phyloP scores from a whole-genome alignment of 805 yeast genomes.

The Candida sphagnicola region DNA sequence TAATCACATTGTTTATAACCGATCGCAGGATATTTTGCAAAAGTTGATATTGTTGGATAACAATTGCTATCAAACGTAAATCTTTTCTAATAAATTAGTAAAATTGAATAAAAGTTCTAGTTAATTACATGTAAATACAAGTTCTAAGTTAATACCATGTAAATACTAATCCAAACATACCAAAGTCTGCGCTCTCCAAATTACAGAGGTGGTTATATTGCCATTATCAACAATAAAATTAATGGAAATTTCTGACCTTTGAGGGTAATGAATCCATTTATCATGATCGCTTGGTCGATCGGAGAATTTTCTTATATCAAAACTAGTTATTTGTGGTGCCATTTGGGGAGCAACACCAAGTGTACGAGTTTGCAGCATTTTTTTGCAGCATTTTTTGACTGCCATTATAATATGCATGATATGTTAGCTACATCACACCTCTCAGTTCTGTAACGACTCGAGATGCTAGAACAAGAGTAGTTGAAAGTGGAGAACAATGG shows the following conservation, averaged over 20 bases:
- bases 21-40: conserved; percentile 22
- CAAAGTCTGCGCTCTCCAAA: conserved; percentile 16
- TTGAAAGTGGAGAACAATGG: too few relatives aligned
- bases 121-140: too few relatives aligned
- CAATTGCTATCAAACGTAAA: conserved; percentile 5
- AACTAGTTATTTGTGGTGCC: conserved; percentile 4
- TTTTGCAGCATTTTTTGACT: conserved; percentile 3
- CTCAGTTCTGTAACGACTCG: too few relatives aligned
- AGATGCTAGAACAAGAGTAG: too few relatives aligned
- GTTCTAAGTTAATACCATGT: too few relatives aligned
- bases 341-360: background rate
- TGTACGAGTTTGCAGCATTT: background rate
- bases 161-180: too few relatives aligned
- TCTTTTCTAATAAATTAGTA: conserved; percentile 13
- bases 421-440: too few relatives aligned
- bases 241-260: conserved; percentile 20
- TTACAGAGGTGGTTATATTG: conserved; percentile 7
- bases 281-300: conserved; percentile 4
- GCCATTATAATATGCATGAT: too few relatives aligned
- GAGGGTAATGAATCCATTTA: conserved; percentile 30
- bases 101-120: background rate
- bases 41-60: conserved; percentile 11
- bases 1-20: conserved; percentile 23
- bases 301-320: conserved; percentile 7
- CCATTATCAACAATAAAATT: conserved; percentile 10